Evolutionary conservation across 208 protist genomes (phyloP).

Genomic region (Trypanosoma congolense): DNA sequence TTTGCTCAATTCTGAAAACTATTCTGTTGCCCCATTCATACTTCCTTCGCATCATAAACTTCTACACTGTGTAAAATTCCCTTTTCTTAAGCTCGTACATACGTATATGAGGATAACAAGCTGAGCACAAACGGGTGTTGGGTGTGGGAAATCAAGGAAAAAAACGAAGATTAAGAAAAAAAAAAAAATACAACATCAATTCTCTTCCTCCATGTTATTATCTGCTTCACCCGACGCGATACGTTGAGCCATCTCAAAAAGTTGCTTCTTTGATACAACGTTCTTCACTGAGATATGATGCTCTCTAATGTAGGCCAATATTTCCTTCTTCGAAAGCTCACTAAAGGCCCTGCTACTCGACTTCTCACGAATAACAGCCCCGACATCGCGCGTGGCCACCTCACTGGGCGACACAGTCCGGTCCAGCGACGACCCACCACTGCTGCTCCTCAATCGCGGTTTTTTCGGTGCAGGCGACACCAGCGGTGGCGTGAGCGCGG

Average conservation of each 20-base stretch:
- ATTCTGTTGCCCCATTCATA: too few relatives aligned
- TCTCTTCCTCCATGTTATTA: not conserved
- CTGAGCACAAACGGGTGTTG: too few relatives aligned
- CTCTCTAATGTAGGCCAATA: conserved; percentile 39
- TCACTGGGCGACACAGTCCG: not conserved
- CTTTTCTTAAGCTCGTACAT: too few relatives aligned
- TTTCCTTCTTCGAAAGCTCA: conserved; percentile 26
- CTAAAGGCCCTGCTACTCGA: conserved; percentile 4
- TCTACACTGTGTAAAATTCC: too few relatives aligned
- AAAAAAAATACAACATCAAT: too few relatives aligned
- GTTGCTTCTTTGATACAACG: conserved; percentile 38
- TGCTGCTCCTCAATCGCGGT: not conserved
- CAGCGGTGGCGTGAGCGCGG: too few relatives aligned
- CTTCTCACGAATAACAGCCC: conserved; percentile 15
- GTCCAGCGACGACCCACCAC: not conserved
- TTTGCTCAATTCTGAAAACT: too few relatives aligned
- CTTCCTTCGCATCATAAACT: too few relatives aligned
- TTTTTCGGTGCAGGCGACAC: too few relatives aligned
- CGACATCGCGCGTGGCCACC: conserved; percentile 2
- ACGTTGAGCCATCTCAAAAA: conserved; percentile 48
- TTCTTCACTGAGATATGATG: conserved; percentile 45
- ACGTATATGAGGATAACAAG: too few relatives aligned
- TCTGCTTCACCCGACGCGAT: conserved; percentile 12
- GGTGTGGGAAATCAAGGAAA: too few relatives aligned
- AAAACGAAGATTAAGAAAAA: too few relatives aligned